Evolutionary conservation across 1,139 yeast species (phyloP), one percentile per base, ranked within the genome.

Genomic region (Yamadazyma spencermartinsiae): DNA sequence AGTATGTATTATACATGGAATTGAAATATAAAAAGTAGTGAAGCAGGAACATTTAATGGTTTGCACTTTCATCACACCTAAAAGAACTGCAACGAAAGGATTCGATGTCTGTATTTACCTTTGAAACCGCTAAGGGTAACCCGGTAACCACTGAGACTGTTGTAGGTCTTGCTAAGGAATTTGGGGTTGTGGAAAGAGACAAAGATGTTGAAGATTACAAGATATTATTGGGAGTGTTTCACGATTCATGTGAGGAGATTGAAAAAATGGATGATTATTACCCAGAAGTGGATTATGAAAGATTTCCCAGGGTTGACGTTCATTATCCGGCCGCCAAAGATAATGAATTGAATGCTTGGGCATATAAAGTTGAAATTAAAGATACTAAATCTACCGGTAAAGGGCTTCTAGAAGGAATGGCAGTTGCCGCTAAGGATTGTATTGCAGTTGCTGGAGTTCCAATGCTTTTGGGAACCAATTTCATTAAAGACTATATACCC

Each of bases 391-490:
- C 38, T 12, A 11, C 10, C 11, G 23, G 20, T 10, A 24, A 20
- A 11, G 30, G 26, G 7, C 13, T 34, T 2, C 31, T 39, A 6
- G 37, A 36, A n/a, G 42, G 42, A 3, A 24, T 18, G 5, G 36
- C 21, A 4, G 26, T 39, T 7, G 42, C 42, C 4, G 39, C 34
- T 8, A 63, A 63, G 37, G 70, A 64, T 41, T 60, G 65, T 45
- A 49, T 64, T 21, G 62, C 56, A 19, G 49, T 64, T 34, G 65
- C 64, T 12, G 52, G 48, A 2, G 66, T 64, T 19, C 68, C 69
- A 10, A 63, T 61, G 44, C 46, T 63, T 10, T 44, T 61, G 35
- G 70, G 70, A 6, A 64, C 70, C 4, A 60, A 61, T 39, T 58
- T 58, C 11, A 47, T 52, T 36, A 51, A 51, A 27, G 59, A 58